A percentile compares a stretch with the other conserved stretches of the same genome.
Evolutionary conservation across 371 early-diverging fungal species (phyloP).

Genomic region (Mucor racemosus): DNA sequence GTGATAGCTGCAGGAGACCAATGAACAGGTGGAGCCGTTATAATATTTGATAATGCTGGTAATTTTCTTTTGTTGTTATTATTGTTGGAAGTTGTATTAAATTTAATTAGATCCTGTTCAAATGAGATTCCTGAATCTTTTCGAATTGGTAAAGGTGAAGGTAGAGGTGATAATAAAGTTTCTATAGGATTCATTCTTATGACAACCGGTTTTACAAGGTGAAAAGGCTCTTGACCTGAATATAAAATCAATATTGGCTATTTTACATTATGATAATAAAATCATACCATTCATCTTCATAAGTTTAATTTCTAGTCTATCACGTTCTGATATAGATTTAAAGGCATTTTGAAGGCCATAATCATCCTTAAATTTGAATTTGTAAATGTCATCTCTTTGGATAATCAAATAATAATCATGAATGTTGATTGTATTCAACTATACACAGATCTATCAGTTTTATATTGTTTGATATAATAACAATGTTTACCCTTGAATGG

Average conservation of each 20-base stretch:
- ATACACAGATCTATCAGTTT: not conserved
- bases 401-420: conserved; percentile 19
- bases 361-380: conserved; percentile 24
- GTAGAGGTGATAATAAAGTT: not conserved
- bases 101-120: conserved; percentile 6
- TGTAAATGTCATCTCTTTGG: conserved; percentile 14
- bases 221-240: not conserved
- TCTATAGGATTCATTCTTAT: not conserved
- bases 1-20: not conserved
- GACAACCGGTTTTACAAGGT: not conserved
- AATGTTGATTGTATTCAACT: not conserved
- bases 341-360: conserved; percentile 25
- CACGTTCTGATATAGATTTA: conserved; percentile 14
- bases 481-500: conserved; percentile 17
- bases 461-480: not conserved
- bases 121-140: conserved; percentile 43
- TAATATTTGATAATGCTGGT: conserved; percentile 11
- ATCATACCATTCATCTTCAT: conserved; percentile 7
- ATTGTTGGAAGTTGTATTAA: not conserved
- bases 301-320: conserved; percentile 22
- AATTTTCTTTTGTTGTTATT: conserved; percentile 1
- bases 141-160: conserved; percentile 7
- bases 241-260: too few species aligned
- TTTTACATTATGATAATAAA: too few species aligned
- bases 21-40: conserved; percentile 1